Percentiles rank a stretch among this genome's conserved stretches.
Conservation (phyloP, 1,139 yeast genomes). For the Pichia sp. region DNA sequence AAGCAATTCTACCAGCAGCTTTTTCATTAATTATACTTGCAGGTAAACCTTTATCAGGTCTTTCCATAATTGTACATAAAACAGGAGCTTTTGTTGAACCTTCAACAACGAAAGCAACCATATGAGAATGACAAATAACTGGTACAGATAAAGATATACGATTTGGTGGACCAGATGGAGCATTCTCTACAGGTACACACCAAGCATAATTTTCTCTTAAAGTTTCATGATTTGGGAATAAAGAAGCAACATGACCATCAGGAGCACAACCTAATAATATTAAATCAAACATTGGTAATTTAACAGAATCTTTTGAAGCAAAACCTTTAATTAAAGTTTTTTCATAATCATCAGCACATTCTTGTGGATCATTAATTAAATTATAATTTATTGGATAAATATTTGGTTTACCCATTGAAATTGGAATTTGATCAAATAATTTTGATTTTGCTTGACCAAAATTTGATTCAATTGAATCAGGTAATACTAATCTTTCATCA, state of each 20-base stretch:
- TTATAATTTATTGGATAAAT: constrained; percentile 78
- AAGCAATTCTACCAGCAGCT: constrained; percentile 91
- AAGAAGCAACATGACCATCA: constrained; percentile 94
- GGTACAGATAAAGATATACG: constrained; percentile 93
- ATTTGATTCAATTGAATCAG: constrained; percentile 75
- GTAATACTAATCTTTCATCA: constrained; percentile 92
- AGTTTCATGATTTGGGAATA: constrained; percentile 87
- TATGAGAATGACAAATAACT: constrained; percentile 87
- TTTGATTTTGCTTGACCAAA: constrained; percentile 83
- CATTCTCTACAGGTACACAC: constrained; percentile 90
- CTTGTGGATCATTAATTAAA: constrained; percentile 56
- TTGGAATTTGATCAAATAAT: constrained; percentile 61
- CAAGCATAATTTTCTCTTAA: constrained; percentile 89
- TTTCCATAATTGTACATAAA: constrained; percentile 86
- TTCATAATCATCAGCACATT: constrained; percentile 90
- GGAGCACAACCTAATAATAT: constrained; percentile 95
- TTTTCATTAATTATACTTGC: constrained; percentile 91
- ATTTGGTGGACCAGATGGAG: constrained; percentile 83
- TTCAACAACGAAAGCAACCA: constrained; percentile 91
- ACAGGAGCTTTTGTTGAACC: constrained; percentile 95
- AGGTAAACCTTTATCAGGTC: constrained; percentile 95
- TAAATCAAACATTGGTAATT: constrained; percentile 89
- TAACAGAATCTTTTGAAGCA: constrained; percentile 95
- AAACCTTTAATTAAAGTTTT: constrained; percentile 77
- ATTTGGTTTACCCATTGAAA: constrained; percentile 51